A percentile compares a stretch with the other conserved stretches of the same genome.
Conservation (phyloP, 108 stramenopile species). For the Chaetoceros tenuissimus region DNA sequence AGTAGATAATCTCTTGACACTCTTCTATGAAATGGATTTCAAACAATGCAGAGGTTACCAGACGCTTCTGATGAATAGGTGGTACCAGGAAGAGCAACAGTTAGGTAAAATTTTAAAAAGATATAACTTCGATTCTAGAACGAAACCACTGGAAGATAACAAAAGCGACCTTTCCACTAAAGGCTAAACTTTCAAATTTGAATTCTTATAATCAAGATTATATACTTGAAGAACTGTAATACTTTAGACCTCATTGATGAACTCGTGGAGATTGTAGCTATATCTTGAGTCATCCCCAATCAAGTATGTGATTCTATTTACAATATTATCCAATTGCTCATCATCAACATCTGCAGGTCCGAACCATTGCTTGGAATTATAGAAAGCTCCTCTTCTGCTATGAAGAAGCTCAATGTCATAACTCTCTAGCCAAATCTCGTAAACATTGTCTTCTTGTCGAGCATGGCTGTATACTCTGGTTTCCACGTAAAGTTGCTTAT, state of each 20-base stretch:
- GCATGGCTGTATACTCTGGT: conserved; percentile 72
- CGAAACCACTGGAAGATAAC: too few relatives aligned
- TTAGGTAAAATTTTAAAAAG: too few relatives aligned
- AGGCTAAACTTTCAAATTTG: too few relatives aligned
- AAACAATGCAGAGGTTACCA: too few relatives aligned
- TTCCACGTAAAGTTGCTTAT: conserved; percentile 70
- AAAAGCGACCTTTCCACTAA: too few relatives aligned
- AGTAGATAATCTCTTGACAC: too few relatives aligned
- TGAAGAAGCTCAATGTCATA: conserved; percentile 78
- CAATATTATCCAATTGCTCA: conserved; percentile 54
- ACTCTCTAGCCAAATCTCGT: conserved; percentile 81
- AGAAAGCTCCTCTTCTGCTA: conserved; percentile 51
- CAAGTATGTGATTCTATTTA: conserved; percentile 48
- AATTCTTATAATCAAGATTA: too few relatives aligned
- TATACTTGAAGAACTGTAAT: too few relatives aligned
- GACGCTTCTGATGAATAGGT: too few relatives aligned
- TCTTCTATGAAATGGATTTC: too few relatives aligned
- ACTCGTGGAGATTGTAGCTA: conserved; percentile 25
- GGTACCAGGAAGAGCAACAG: too few relatives aligned
- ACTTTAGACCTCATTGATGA: neutral
- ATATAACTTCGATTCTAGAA: too few relatives aligned
- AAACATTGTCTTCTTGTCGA: conserved; percentile 64
- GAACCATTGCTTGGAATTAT: conserved; percentile 41
- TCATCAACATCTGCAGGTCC: conserved; percentile 69
- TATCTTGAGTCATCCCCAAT: conserved; percentile 71